Conservation (phyloP, 2,329 filamentous ascomycete genomes). For the Sporothrix mexicana region DNA sequence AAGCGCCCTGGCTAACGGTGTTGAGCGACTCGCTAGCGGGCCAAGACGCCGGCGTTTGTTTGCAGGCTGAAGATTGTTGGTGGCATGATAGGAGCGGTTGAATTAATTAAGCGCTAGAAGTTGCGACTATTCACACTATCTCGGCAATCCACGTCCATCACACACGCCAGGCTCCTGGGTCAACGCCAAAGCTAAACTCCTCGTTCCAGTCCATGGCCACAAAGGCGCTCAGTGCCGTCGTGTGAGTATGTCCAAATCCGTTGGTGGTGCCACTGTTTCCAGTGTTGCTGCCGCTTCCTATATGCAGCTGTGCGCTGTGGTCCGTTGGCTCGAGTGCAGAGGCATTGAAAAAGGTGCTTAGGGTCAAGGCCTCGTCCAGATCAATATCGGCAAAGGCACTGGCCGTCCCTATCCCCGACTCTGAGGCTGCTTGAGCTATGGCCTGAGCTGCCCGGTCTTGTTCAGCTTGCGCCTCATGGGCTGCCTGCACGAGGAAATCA, state of each 20-base stretch:
- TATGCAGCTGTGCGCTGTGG: background rate
- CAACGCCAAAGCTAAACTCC: conserved; percentile 27
- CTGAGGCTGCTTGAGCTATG: background rate
- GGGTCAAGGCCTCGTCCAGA: conserved; percentile 26
- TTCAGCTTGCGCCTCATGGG: conserved; percentile 12
- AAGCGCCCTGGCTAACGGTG: conserved; percentile 9
- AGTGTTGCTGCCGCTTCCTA: background rate
- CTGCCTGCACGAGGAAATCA: conserved; percentile 22
- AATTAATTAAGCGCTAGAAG: conserved; percentile 5
- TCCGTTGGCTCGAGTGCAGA: conserved; percentile 3
- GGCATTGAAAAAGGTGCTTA: conserved; percentile 24
- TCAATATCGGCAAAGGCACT: conserved; percentile 11
- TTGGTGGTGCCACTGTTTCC: background rate
- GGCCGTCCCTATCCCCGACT: background rate
- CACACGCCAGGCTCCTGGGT: background rate
- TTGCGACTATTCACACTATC: background rate
- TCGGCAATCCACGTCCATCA: background rate
- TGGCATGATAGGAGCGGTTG: conserved; percentile 14
- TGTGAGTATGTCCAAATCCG: conserved; percentile 4
- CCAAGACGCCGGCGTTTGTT: conserved; percentile 7
- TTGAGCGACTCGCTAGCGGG: conserved; percentile 22
- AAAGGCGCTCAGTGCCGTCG: background rate
- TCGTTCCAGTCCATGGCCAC: conserved; percentile 30
- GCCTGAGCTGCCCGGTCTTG: background rate
- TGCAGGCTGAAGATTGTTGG: background rate